Base-by-base conservation (phyloP, 2,329 filamentous ascomycete species). In the Xenoacremonium recifei region DNA sequence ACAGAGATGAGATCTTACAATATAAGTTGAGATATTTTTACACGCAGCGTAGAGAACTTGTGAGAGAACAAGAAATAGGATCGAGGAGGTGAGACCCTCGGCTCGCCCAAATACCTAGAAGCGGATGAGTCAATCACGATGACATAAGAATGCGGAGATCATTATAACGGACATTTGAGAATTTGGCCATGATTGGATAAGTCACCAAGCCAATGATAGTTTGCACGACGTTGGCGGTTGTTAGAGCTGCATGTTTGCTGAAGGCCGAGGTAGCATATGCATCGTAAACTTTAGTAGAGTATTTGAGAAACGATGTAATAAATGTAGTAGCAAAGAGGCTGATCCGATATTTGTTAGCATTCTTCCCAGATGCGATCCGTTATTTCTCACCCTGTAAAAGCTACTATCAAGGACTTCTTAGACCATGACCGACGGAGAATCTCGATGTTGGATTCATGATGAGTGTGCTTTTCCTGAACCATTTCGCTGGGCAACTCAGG, bases 121-220 rank as follows among this genome's bases (percentile, higher is more conserved):
- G 15, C 17, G 13, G 23, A 27, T 27, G 7, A 27, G 23, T 13
- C 13, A 7, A 27, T n/a, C 21, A 27, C 21, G 21, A n/a, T 30
- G n/a, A 5, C 17, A 10, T 2, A 48, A 45, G n/a, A 33, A 13
- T 27, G 23, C 23, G 7, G n/a, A n/a, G n/a, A n/a, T n/a, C n/a
- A n/a, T n/a, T n/a, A n/a, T n/a, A n/a, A n/a, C n/a, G n/a, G n/a
- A 50, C 62, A 57, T 82, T 75, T 34, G 79, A 70, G 18, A 82
- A 66, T 55, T 82, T 82, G 20, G 79, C 78, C 61, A 82, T 70
- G 7, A 80, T 74, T 5, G 80, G 76, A 51, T 80, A 80, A 6
- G 76, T 71, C 4, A 79, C 73, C 18, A 77, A 73, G 51, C 64
- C 59, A 27, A 76, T 73, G 30, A 73, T 67, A 33, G 63, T 69